Evolutionary conservation across 257 asterid genomes (phyloP), one percentile per base, ranked within the genome.

Genomic region (Coffea canephora): DNA sequence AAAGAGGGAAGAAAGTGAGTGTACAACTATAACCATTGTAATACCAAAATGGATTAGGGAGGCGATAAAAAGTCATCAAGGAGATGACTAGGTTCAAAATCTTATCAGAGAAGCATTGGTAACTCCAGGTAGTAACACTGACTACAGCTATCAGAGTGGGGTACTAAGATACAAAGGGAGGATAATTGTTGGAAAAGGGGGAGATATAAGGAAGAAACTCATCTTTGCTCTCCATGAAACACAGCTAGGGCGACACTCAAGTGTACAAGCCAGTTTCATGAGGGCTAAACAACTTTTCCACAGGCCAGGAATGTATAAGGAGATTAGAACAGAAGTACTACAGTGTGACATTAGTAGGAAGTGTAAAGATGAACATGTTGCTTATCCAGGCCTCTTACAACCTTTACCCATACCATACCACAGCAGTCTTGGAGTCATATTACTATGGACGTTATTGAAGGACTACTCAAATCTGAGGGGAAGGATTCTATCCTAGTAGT

Each of bases 331-430:
- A 0, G 15, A 16, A 14, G 21, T 52, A 3, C 19, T 0, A 19
- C 5, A 3, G 5, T 52, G 59, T 54, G 59, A 54, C 5, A 1
- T 3, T 0, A 14, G 59, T 6, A 54, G 5, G 4, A 54, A 15
- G 3, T 54, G 21, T 21, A 54, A 54, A 6, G 39, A 12, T 65
- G 70, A 8, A 4, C 39, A 65, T 65, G 50, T 39, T 1, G 0
- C 21, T 1, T 71, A 71, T 3, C 61, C 41, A 0, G 6, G 48
- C 2, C 7, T 50, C 0, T 0, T 31, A 0, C 66, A 27, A 1
- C 66, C 43, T 1, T 2, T 73, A 3, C n/a, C 13, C 0, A 0
- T 6, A 1, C 13, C 0, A 0, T 6, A 1, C 66, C 46, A 0
- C 6, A 27, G 1, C 1, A 3, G 1, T 13, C 16, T 0, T 50